Percentiles rank a stretch among this genome's conserved stretches.
phyloP scores from a whole-genome alignment of 2,329 filamentous ascomycete species.

The Trichophyton schoenleinii region DNA sequence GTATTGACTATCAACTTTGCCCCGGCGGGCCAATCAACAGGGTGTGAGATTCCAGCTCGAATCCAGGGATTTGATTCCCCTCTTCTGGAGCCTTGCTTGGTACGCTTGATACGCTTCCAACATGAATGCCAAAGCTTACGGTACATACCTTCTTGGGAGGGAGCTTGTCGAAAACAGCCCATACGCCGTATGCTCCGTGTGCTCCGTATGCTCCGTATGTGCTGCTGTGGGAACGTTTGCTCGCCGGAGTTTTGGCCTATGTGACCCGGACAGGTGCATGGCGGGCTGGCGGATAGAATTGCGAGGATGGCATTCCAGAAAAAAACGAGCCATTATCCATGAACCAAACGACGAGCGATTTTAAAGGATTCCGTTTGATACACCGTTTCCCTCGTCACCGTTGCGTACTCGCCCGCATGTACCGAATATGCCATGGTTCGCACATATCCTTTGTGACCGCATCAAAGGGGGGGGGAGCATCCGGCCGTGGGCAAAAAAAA shows the following conservation, averaged over 20 bases:
- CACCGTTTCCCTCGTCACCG: neutral
- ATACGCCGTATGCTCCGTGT: neutral
- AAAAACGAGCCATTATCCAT: neutral
- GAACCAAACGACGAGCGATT: neutral
- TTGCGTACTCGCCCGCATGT: neutral
- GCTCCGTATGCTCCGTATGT: no score
- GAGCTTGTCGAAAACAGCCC: neutral
- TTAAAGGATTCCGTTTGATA: neutral
- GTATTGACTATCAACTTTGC: neutral
- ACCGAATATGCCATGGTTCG: neutral
- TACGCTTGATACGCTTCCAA: neutral
- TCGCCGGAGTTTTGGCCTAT: neutral
- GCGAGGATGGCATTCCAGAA: neutral
- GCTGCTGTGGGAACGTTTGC: neutral
- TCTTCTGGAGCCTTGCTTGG: neutral
- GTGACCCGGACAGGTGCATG: neutral
- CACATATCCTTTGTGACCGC: conserved; percentile 1
- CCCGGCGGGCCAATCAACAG: neutral
- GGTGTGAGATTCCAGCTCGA: neutral
- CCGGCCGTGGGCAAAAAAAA: no score
- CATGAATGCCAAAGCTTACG: neutral
- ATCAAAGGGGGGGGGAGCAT: neutral
- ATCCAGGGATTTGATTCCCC: neutral
- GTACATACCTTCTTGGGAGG: neutral
- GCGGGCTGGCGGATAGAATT: neutral